phyloP scores from a whole-genome alignment of 768 basidiomycete species.

The Panellus pusillus region DNA sequence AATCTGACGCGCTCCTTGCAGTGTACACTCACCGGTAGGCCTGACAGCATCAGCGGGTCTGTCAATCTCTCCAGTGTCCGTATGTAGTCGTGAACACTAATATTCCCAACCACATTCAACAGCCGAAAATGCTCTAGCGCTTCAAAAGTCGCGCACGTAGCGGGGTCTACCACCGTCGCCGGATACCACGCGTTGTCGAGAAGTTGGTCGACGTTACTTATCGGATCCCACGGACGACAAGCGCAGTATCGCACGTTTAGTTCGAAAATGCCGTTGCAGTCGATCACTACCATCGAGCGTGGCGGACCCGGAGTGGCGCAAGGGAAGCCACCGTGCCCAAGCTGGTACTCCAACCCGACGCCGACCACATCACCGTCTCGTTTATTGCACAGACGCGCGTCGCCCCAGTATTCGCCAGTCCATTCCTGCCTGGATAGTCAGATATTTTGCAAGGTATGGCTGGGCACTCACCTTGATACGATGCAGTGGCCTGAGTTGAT shows the following conservation, averaged over 20 bases:
- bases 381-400: neutral
- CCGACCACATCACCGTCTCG: neutral
- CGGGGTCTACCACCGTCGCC: constrained; percentile 1
- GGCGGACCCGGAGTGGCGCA: neutral
- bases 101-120: constrained; percentile 11
- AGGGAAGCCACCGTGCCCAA: neutral
- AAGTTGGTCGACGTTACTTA: neutral
- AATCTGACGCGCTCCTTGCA: too few species aligned
- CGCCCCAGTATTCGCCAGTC: neutral
- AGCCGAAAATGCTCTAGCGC: constrained; percentile 8
- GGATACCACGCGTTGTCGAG: constrained; percentile 4
- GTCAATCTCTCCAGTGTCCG: neutral
- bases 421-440: constrained; percentile 1
- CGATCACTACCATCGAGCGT: constrained; percentile 10
- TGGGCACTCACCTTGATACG: neutral
- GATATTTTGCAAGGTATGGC: neutral
- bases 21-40: neutral
- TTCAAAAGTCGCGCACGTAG: constrained; percentile 10
- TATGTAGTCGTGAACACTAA: constrained; percentile 15
- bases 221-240: neutral
- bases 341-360: constrained; percentile 1
- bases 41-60: neutral
- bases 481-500: constrained; percentile 3
- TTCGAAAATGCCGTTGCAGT: constrained; percentile 2
- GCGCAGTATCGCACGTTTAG: neutral